phyloP scores from a whole-genome alignment of 306 rosid genomes.

The Trifolium repens region DNA sequence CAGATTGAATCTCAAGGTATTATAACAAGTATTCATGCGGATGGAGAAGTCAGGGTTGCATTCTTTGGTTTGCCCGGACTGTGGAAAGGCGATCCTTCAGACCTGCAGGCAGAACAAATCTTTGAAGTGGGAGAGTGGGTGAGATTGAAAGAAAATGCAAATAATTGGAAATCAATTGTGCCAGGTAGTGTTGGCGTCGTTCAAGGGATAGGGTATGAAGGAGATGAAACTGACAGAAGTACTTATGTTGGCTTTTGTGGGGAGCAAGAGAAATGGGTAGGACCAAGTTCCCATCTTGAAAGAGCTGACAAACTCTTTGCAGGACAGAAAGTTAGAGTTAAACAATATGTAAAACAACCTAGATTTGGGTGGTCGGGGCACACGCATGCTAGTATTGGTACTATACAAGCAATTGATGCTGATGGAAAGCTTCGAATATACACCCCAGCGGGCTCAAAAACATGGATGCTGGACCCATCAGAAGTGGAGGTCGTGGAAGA shows the following conservation, averaged over 20 bases:
- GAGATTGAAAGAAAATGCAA: slow-evolving; percentile 65
- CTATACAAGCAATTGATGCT: slow-evolving; percentile 84
- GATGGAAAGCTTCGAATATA: slow-evolving; percentile 91
- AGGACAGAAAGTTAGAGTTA: slow-evolving; percentile 86
- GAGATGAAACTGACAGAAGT: slow-evolving; percentile 77
- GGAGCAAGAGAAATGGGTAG: slow-evolving; percentile 95
- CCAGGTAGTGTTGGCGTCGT: slow-evolving; percentile 91
- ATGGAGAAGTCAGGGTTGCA: slow-evolving; percentile 91
- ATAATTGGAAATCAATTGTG: slow-evolving; percentile 78
- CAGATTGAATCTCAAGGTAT: slow-evolving; percentile 76
- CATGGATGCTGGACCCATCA: slow-evolving; percentile 98
- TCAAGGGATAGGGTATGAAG: slow-evolving; percentile 86
- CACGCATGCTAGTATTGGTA: slow-evolving; percentile 76
- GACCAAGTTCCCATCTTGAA: slow-evolving; percentile 77
- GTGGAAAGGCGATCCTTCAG: slow-evolving; percentile 98
- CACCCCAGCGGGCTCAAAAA: slow-evolving; percentile 87
- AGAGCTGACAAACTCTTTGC: slow-evolving; percentile 66
- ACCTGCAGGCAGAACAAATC: slow-evolving; percentile 76
- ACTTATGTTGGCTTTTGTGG: slow-evolving; percentile 82
- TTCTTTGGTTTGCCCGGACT: slow-evolving; percentile 76
- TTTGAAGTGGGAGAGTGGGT: slow-evolving; percentile 99
- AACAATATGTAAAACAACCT: slow-evolving; percentile 71
- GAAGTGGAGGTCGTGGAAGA: slow-evolving; percentile 83
- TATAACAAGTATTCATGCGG: slow-evolving; percentile 86
- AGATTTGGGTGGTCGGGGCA: slow-evolving; percentile 98